phyloP scores from a whole-genome alignment of 768 basidiomycete genomes.

The Pleurotus cornucopiae region DNA sequence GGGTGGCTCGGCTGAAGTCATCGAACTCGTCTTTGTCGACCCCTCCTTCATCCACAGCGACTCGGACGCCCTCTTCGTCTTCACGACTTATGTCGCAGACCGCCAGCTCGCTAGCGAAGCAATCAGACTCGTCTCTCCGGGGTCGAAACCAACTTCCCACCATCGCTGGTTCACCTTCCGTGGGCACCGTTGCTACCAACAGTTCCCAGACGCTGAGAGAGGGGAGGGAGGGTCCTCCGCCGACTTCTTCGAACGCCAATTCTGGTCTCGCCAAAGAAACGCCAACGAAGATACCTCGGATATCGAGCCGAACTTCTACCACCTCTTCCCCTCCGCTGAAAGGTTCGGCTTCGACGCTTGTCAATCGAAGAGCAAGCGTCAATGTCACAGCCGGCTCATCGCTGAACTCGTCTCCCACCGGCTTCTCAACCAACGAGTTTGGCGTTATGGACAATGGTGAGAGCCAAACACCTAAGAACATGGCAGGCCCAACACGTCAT shows the following conservation, averaged over 20 bases:
- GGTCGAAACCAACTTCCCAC: conserved; percentile 77
- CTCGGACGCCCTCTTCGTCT: conserved; percentile 42
- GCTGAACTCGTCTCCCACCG: conserved; percentile 60
- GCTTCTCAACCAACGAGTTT: conserved; percentile 63
- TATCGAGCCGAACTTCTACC: conserved; percentile 80
- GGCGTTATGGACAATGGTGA: conserved; percentile 72
- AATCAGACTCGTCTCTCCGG: conserved; percentile 78
- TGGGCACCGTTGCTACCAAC: conserved; percentile 55
- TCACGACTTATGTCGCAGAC: conserved; percentile 79
- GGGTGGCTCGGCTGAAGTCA: conserved; percentile 78
- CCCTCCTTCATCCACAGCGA: conserved; percentile 30
- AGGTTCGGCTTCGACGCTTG: conserved; percentile 42
- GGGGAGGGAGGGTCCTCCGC: conserved; percentile 45
- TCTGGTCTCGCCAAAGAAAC: conserved; percentile 70
- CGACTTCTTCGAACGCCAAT: conserved; percentile 50
- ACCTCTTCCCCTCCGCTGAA: conserved; percentile 69
- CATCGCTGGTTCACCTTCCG: conserved; percentile 91
- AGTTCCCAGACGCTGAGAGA: conserved; percentile 48
- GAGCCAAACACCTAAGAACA: conserved; percentile 39
- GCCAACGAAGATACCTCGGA: conserved; percentile 90
- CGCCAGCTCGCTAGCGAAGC: conserved; percentile 82
- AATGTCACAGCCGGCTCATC: conserved; percentile 52
- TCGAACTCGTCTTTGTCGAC: conserved; percentile 43
- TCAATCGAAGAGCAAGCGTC: conserved; percentile 64
- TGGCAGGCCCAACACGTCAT: conserved; percentile 37